A percentile compares a stretch with the other conserved stretches of the same genome.
These are phyloP conservation scores for Aspergillus fumigatiaffinis DNA, from an alignment of 2,329 filamentous ascomycete species.

Conservation along the genomic window DNA sequence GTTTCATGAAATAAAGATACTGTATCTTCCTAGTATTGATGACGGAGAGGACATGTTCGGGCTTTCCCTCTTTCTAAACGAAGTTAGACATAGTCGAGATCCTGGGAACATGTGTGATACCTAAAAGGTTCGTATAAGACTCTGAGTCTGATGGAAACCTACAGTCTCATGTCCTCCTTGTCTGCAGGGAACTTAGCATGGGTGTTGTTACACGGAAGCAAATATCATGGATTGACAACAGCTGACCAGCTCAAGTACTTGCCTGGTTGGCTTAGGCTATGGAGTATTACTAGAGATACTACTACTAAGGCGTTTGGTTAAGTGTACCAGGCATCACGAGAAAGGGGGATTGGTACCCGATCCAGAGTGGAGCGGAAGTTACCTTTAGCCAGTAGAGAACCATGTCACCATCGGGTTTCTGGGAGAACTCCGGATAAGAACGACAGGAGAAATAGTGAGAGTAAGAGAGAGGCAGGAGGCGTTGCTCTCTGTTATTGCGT, in stretches of 20 bases:
- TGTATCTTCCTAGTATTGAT: slow-evolving; percentile 11
- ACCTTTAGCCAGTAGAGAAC: neutral
- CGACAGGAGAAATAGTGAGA: neutral
- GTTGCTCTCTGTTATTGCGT: neutral
- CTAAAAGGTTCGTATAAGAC: neutral
- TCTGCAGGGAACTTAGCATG: neutral
- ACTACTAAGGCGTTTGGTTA: neutral
- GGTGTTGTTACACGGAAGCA: neutral
- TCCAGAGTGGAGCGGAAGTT: slow-evolving; percentile 1
- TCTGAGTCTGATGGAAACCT: neutral
- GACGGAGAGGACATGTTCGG: neutral
- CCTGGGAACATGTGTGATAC: neutral
- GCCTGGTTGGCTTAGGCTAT: neutral
- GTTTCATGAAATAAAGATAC: slow-evolving; percentile 6
- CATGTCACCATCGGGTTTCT: neutral
- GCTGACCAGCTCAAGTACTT: neutral
- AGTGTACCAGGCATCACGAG: neutral
- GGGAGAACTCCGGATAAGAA: neutral
- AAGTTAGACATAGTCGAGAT: neutral
- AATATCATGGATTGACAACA: neutral
- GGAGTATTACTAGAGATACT: neutral
- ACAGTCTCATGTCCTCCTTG: neutral
- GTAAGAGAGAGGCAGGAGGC: neutral
- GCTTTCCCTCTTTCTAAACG: neutral
- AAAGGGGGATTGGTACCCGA: slow-evolving; percentile 5